phyloP scores from a whole-genome alignment of 2,329 filamentous ascomycete species.

The Ophiocordyceps camponoti-leonardi region DNA sequence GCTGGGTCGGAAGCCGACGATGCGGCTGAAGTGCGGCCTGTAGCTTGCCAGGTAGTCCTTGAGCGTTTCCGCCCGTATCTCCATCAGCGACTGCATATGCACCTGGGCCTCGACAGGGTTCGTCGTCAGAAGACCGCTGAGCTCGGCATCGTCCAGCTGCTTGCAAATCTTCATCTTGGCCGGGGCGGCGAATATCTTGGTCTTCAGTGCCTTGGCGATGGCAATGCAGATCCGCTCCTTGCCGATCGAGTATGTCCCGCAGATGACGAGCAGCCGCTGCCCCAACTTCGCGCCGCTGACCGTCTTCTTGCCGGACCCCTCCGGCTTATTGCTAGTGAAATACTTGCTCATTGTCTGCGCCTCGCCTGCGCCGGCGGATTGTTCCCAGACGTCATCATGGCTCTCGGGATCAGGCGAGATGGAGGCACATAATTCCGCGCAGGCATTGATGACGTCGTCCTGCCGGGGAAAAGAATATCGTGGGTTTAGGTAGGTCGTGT shows the following conservation, averaged over 20 bases:
- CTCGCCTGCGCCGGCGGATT: slow-evolving; percentile 21
- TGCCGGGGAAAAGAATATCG: slow-evolving; percentile 90
- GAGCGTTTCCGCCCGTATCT: slow-evolving; percentile 80
- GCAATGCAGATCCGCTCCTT: slow-evolving; percentile 93
- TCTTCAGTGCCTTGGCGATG: slow-evolving; percentile 69
- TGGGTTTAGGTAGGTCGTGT: slow-evolving; percentile 92
- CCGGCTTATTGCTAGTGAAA: slow-evolving; percentile 22
- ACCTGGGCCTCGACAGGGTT: slow-evolving; percentile 79
- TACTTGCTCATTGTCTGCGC: slow-evolving; percentile 33
- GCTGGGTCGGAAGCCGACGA: slow-evolving; percentile 81
- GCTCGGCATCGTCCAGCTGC: slow-evolving; percentile 71
- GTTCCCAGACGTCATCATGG: slow-evolving; percentile 29
- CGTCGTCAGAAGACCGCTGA: slow-evolving; percentile 59
- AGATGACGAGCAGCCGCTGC: slow-evolving; percentile 68
- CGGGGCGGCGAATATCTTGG: slow-evolving; percentile 77
- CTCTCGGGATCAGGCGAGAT: slow-evolving; percentile 46
- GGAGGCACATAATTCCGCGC: slow-evolving; percentile 71
- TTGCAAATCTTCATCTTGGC: slow-evolving; percentile 71
- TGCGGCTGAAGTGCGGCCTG: slow-evolving; percentile 65
- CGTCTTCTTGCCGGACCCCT: slow-evolving; percentile 13
- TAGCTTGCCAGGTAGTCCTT: slow-evolving; percentile 73
- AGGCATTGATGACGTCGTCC: slow-evolving; percentile 70
- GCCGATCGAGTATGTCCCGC: slow-evolving; percentile 94
- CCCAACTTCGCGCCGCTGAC: slow-evolving; percentile 8
- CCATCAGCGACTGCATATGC: slow-evolving; percentile 93